phyloP scores from a whole-genome alignment of 2,329 filamentous ascomycete species.

The Aureobasidium zeae region DNA sequence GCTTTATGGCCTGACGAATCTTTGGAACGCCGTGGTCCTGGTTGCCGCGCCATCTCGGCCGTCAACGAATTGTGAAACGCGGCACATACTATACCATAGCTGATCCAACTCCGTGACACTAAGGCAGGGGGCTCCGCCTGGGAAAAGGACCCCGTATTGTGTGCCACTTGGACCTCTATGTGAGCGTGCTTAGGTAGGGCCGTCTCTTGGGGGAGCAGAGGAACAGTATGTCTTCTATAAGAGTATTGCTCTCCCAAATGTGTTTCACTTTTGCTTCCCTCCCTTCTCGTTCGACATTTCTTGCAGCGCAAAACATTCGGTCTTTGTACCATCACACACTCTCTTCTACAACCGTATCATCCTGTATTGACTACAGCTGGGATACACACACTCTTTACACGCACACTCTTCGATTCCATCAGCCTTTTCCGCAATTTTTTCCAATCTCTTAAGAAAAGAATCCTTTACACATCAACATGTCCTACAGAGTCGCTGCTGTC shows the following conservation, averaged over 20 bases:
- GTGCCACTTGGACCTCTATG: too few species aligned
- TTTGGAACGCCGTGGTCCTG: too few species aligned
- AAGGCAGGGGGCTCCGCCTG: conserved; percentile 15
- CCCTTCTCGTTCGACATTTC: conserved; percentile 6
- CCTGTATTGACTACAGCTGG: conserved; percentile 15
- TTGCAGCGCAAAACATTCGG: conserved; percentile 14
- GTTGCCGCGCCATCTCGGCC: conserved; percentile 5
- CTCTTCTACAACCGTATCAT: conserved; percentile 15
- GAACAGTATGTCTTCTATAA: too few species aligned
- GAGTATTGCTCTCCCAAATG: conserved; percentile 6
- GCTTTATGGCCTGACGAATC: too few species aligned
- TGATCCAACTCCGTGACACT: conserved; percentile 12
- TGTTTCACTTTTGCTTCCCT: too few species aligned
- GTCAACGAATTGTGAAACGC: conserved; percentile 8
- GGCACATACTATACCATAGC: conserved; percentile 5
- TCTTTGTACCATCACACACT: conserved; percentile 15
- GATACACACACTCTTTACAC: conserved; percentile 14
- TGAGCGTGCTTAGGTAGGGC: not conserved
- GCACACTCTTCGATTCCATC: conserved; percentile 1
- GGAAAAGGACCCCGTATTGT: too few species aligned
- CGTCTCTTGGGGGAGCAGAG: too few species aligned
- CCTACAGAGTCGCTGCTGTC: conserved; percentile 21
- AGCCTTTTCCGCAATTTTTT: conserved; percentile 6
- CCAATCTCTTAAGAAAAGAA: conserved; percentile 11
- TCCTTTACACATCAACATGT: conserved; percentile 20